phyloP scores from a whole-genome alignment of 805 yeast genomes.

The Zygosaccharomyces rouxii region DNA sequence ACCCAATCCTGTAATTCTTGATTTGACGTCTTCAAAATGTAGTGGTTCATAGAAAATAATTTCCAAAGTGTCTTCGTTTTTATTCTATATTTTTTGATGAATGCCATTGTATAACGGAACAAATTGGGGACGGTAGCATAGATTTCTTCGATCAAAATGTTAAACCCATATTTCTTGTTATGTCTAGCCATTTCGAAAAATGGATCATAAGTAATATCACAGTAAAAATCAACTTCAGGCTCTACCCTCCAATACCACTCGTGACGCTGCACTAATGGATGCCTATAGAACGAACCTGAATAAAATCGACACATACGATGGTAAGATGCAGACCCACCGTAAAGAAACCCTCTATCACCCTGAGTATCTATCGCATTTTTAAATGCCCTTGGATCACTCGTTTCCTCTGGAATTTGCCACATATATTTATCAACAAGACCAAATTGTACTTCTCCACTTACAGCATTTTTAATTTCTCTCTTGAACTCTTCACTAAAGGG shows the following conservation, averaged over 20 bases:
- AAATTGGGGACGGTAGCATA: constrained; percentile 78
- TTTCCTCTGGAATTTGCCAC: constrained; percentile 64
- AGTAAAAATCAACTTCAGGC: constrained; percentile 84
- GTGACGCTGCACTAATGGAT: constrained; percentile 60
- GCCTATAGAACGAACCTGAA: constrained; percentile 77
- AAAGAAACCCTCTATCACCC: constrained; percentile 79
- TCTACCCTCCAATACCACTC: constrained; percentile 98
- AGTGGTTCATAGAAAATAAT: constrained; percentile 47
- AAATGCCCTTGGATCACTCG: constrained; percentile 30
- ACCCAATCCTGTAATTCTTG: constrained; percentile 31
- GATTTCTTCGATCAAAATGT: constrained; percentile 71
- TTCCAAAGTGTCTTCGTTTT: constrained; percentile 65
- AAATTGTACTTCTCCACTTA: constrained; percentile 63
- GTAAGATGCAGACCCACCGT: constrained; percentile 77
- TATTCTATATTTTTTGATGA: constrained; percentile 46
- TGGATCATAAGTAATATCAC: constrained; percentile 91
- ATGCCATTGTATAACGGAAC: constrained; percentile 67
- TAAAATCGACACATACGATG: constrained; percentile 96
- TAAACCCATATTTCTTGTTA: constrained; percentile 80
- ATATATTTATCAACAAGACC: constrained; percentile 54
- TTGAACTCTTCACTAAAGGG: constrained; percentile 66
- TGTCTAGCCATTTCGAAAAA: constrained; percentile 68
- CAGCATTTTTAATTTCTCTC: constrained; percentile 44
- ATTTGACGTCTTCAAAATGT: constrained; percentile 35
- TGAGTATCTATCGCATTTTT: constrained; percentile 62